phyloP scores from a whole-genome alignment of 139 green algal genomes.

The Asterochloris sp. region DNA sequence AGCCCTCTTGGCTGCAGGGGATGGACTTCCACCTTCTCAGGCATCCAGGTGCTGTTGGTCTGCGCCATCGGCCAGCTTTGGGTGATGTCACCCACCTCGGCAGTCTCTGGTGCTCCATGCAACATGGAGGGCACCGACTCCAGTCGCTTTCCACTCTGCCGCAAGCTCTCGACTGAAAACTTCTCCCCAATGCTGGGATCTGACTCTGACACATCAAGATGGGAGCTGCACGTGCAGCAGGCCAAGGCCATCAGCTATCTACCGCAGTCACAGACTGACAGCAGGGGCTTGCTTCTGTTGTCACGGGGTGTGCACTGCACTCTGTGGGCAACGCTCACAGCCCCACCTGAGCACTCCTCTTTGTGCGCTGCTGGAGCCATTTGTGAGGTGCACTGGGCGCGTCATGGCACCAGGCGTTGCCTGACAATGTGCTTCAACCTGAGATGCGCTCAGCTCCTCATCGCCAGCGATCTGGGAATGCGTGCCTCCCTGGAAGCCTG shows the following conservation, averaged over 20 bases:
- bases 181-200: slow-evolving; percentile 21
- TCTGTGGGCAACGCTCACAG: too few relatives aligned
- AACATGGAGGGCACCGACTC: slow-evolving; percentile 17
- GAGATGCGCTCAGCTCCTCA: too few relatives aligned
- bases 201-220: slow-evolving; percentile 16
- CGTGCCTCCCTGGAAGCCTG: too few relatives aligned
- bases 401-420: background rate
- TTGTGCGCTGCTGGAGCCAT: background rate
- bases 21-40: background rate
- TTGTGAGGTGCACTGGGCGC: background rate
- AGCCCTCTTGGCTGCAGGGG: background rate
- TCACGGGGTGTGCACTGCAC: too few relatives aligned
- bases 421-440: too few relatives aligned
- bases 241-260: too few relatives aligned
- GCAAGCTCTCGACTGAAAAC: slow-evolving; percentile 14
- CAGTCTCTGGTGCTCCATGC: slow-evolving; percentile 28
- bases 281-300: too few relatives aligned
- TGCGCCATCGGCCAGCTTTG: background rate
- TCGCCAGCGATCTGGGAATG: too few relatives aligned
- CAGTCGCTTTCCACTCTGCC: background rate
- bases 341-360: background rate
- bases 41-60: background rate
- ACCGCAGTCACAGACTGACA: too few relatives aligned
- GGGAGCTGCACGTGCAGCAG: slow-evolving; percentile 17
- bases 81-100: slow-evolving; percentile 9